Base-by-base conservation (phyloP, 176 grass and related monocot genomes). In the Musa schizocarpa region DNA sequence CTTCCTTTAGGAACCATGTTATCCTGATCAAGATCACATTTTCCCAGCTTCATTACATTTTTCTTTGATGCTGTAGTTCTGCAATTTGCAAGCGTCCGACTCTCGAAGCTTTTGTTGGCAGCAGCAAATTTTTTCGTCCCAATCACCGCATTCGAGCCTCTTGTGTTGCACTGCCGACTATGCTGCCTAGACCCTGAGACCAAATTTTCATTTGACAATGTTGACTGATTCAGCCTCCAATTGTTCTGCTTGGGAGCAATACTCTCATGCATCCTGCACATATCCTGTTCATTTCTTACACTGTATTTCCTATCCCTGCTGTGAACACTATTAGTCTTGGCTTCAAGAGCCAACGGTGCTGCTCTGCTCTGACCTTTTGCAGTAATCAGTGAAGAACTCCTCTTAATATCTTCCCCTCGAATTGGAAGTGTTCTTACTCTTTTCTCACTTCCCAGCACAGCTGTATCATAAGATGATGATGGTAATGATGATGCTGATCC, bases 201-300 rank as follows among this genome's bases (percentile, higher is more conserved):
- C 72, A 43, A 79, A 12, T 27, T 65, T 71, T n/a, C 16, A 72
- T 17, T 71, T 72, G 34, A 68, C 69, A 50, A 57, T 61, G 80
- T 68, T 22, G 83, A 71, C 52, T 75, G 57, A 72, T 91, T 97
- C 79, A 83, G 88, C 88, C 85, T 93, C 74, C 83, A 81, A 78
- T 87, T 85, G 63, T 90, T 92, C 72, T 86, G 83, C 53, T 80
- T 90, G 27, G 89, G 79, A 48, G 83, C 82, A 17, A 29, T 62
- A 79, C 13, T 54, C 53, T 54, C 11, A 54, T 54, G 53, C 1
- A 13, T 54, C 53, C 13, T 54, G 53, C 9, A 54, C 13, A 54
- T 13, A 13, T 13, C 11, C 53, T 9, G 53, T 11, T 54, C 53
- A 54, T 54, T 54, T 54, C 53, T 13, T 54, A 54, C 9, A 11